Evolutionary conservation across 345 rosid species (phyloP), one percentile per base, ranked within the genome.

Genomic region (Eutrema japonicum): DNA sequence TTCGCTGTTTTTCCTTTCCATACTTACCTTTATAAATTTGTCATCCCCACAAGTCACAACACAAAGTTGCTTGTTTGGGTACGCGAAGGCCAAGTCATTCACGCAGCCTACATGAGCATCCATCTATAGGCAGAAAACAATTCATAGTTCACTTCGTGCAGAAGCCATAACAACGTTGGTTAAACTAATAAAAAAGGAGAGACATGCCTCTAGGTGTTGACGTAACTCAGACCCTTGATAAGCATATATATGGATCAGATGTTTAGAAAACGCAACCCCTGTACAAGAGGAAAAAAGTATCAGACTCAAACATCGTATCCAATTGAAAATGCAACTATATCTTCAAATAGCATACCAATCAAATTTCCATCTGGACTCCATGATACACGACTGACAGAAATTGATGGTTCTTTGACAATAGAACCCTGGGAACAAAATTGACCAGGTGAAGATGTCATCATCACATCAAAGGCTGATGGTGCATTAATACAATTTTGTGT

Each of bases 11-110:
- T 67, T 32, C 4, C 53, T 32, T 68, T 70, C 66, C 57, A 36
- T 33, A 64, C 12, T 29, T 50, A 91, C 97, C 96, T 82, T 88
- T 65, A 92, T 78, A 75, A 79, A 78, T 87, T 79, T 79, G 86
- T 92, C 97, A 72, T 89, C 93, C 46, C 97, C 97, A 64, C 97
- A 89, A 47, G 97, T 92, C 71, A 91, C 80, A 22, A 87, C 70
- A 27, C 68, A 78, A 9, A 78, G 82, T 71, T 84, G 87, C 77
- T 81, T 81, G 51, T 62, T 52, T 40, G 89, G 88, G 61, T 53
- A 77, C 55, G 82, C 80, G 48, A 92, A 92, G 32, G 90, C 93
- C 73, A 92, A 74, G 80, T 92, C 93, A 75, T 88, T 89, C 64
- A 92, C 96, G 68, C 84, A 66, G 30, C 97, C 96, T 55, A 82